Percentiles rank a stretch among this genome's conserved stretches.
Conservation (phyloP, 106 monocot genomes). For the Acorus gramineus region DNA sequence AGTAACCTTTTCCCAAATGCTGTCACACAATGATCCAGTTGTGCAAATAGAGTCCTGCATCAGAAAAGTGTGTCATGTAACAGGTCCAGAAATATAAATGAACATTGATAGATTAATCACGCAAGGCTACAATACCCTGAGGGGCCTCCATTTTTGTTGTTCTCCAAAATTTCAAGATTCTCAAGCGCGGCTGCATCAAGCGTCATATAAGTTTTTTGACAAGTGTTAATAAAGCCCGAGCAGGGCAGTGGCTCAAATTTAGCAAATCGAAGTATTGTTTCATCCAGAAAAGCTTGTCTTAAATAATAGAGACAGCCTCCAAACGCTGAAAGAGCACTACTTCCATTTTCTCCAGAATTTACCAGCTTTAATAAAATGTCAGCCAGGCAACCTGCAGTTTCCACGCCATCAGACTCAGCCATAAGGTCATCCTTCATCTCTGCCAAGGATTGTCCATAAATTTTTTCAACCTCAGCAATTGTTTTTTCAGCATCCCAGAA, state of each 20-base stretch:
- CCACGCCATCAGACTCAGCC: slow-evolving; percentile 12
- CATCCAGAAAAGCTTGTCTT: slow-evolving; percentile 75
- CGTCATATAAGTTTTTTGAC: slow-evolving; percentile 65
- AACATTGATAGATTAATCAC: slow-evolving; percentile 1
- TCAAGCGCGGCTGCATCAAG: slow-evolving; percentile 96
- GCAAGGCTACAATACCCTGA: slow-evolving; percentile 52
- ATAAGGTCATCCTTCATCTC: slow-evolving; percentile 1
- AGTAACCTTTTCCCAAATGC: slow-evolving; percentile 84
- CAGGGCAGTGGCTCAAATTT: slow-evolving; percentile 73
- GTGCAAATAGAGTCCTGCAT: slow-evolving; percentile 72
- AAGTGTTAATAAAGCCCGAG: slow-evolving; percentile 8
- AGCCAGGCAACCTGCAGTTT: slow-evolving; percentile 24
- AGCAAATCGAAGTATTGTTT: slow-evolving; percentile 71
- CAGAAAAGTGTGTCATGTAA: slow-evolving; percentile 3
- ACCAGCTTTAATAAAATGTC: slow-evolving; percentile 43
- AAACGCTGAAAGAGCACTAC: slow-evolving; percentile 80
- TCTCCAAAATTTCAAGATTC: slow-evolving; percentile 92
- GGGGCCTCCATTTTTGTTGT: slow-evolving; percentile 55
- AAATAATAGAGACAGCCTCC: slow-evolving; percentile 92
- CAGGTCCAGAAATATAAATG: not conserved
- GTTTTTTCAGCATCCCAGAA: slow-evolving; percentile 93
- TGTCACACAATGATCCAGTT: slow-evolving; percentile 87
- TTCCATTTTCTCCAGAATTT: slow-evolving; percentile 37
- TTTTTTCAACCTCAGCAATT: slow-evolving; percentile 42
- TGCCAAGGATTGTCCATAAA: slow-evolving; percentile 20